Percentiles rank a stretch among this genome's conserved stretches.
Evolutionary conservation across 2,329 filamentous ascomycete species (phyloP).

Genomic region (Emericellopsis cladophorae): DNA sequence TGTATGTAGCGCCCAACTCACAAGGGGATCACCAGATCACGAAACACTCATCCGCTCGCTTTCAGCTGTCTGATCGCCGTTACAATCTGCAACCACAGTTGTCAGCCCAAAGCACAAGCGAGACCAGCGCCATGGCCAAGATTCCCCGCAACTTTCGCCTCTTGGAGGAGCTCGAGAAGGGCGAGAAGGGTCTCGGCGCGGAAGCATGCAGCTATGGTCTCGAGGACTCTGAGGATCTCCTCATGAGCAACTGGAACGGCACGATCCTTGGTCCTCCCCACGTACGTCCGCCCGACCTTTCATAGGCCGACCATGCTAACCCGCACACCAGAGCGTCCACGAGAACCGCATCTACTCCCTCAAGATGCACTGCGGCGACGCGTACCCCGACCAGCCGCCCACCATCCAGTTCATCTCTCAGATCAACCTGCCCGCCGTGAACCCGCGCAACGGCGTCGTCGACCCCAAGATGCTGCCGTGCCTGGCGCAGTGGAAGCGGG

Average conservation of each 20-base stretch:
- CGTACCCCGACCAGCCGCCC: constrained; percentile 83
- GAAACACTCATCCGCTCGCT: no score
- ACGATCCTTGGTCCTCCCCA: constrained; percentile 95
- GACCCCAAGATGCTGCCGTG: constrained; percentile 76
- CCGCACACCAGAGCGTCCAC: constrained; percentile 59
- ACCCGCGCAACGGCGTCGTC: constrained; percentile 67
- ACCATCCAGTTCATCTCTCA: constrained; percentile 86
- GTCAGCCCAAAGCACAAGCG: no score
- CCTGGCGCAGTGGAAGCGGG: constrained; percentile 78
- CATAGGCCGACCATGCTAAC: neutral
- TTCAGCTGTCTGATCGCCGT: no score
- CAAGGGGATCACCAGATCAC: no score
- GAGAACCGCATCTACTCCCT: constrained; percentile 99
- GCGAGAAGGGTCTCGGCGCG: constrained; percentile 91
- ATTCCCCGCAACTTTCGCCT: constrained; percentile 93
- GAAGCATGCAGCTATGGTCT: constrained; percentile 97
- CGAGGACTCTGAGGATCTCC: constrained; percentile 82
- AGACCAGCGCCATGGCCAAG: constrained; percentile 24
- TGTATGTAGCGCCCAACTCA: no score
- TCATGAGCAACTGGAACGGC: constrained; percentile 98
- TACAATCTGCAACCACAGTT: no score
- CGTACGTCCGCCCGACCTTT: constrained; percentile 39
- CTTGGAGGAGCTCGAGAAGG: constrained; percentile 95
- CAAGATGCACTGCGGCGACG: constrained; percentile 84
- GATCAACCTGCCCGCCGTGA: constrained; percentile 94